Evolutionary conservation across 805 yeast genomes (phyloP).

Genomic region (Candida stauntonica): DNA sequence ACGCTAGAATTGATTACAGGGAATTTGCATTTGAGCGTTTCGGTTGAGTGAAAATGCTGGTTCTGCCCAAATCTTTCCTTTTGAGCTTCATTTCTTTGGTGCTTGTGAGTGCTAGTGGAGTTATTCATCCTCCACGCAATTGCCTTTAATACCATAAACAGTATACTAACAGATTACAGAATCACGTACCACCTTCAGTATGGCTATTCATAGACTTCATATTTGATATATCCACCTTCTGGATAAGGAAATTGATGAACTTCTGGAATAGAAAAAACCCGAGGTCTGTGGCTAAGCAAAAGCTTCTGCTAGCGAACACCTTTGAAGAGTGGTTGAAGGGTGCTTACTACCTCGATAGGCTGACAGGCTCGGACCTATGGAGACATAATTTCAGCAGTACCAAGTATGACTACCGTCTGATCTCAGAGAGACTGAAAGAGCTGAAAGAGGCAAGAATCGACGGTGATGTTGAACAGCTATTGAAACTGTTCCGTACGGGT

Average conservation of each 20-base stretch:
- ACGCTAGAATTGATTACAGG: no score
- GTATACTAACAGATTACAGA: constrained; percentile 15
- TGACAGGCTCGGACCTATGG: constrained; percentile 59
- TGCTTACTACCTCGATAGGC: constrained; percentile 45
- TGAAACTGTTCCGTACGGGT: constrained; percentile 65
- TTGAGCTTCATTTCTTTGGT: background rate
- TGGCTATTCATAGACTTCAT: constrained; percentile 38
- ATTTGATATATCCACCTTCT: constrained; percentile 38
- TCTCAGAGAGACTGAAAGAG: constrained; percentile 65
- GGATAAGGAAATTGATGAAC: constrained; percentile 30
- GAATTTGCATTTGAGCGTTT: background rate
- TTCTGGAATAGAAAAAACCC: constrained; percentile 36
- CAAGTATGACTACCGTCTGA: constrained; percentile 79
- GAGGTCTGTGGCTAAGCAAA: constrained; percentile 42
- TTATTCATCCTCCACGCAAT: background rate
- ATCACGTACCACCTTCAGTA: constrained; percentile 38
- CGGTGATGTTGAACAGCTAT: constrained; percentile 49
- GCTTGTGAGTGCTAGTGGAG: background rate
- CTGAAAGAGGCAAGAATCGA: constrained; percentile 57
- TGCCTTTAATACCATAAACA: background rate
- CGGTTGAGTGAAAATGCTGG: background rate
- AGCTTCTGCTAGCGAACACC: constrained; percentile 46
- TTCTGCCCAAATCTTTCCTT: background rate
- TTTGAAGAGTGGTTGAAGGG: constrained; percentile 69
- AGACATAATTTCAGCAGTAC: constrained; percentile 77